Percentiles rank a stretch among this genome's conserved stretches.
These are phyloP conservation scores for Yueomyces sp. DNA, from an alignment of 805 yeast species.

Conservation along the genomic window DNA sequence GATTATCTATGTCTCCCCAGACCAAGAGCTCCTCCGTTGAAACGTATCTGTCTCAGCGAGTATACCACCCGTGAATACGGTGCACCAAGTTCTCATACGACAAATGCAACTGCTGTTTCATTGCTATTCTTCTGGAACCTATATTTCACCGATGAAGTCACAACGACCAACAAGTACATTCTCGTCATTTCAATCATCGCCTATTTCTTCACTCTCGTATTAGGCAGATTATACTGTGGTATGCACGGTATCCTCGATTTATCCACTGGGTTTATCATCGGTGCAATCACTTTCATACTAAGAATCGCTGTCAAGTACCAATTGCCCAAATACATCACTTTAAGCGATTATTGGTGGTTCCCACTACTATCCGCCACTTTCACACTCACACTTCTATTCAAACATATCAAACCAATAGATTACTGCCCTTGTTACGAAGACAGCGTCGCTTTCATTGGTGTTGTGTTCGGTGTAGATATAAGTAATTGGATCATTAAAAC, in stretches of 20 bases:
- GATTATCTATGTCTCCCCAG: constrained; percentile 86
- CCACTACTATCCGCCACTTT: constrained; percentile 28
- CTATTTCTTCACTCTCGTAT: constrained; percentile 53
- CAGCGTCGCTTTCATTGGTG: constrained; percentile 86
- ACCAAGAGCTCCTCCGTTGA: constrained; percentile 85
- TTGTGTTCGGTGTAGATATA: constrained; percentile 63
- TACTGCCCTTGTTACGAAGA: constrained; percentile 96
- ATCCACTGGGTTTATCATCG: constrained; percentile 49
- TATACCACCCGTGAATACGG: constrained; percentile 92
- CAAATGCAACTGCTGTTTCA: constrained; percentile 81
- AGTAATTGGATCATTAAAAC: constrained; percentile 38
- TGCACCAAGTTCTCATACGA: constrained; percentile 85
- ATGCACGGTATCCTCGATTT: constrained; percentile 93
- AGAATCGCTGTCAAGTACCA: constrained; percentile 21
- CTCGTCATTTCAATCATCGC: constrained; percentile 15
- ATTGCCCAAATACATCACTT: constrained; percentile 6
- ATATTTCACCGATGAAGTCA: constrained; percentile 2
- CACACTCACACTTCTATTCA: constrained; percentile 41
- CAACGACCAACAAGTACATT: constrained; percentile 1
- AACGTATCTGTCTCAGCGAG: constrained; percentile 75
- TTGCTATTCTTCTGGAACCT: constrained; percentile 29
- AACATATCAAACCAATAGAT: constrained; percentile 81
- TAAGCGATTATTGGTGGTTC: constrained; percentile 8
- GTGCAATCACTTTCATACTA: constrained; percentile 35
- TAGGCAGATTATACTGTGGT: constrained; percentile 88